These are phyloP conservation scores for Cutaneotrichosporon cyanovorans DNA, from an alignment of 1,284 basidiomycete species.

Conservation along the genomic window DNA sequence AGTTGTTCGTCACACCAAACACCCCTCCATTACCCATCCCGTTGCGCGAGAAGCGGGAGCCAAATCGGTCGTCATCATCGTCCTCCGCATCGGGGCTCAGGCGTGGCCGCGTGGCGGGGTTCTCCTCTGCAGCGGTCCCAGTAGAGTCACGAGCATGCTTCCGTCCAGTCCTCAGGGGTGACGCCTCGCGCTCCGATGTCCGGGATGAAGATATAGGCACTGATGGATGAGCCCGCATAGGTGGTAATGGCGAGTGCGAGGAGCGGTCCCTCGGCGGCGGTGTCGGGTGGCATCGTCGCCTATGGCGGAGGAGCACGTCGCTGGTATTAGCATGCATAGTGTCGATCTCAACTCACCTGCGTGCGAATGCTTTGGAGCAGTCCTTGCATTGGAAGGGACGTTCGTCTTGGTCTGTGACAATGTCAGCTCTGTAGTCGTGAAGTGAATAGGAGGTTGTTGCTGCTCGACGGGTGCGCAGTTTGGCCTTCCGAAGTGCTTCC, in stretches of 20 bases:
- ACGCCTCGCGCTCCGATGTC: constrained; percentile 32
- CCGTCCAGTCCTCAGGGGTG: constrained; percentile 21
- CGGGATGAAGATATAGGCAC: constrained; percentile 40
- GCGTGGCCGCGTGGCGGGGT: constrained; percentile 5
- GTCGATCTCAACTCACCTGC: constrained; percentile 35
- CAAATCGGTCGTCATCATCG: constrained; percentile 30
- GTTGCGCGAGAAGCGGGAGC: constrained; percentile 25
- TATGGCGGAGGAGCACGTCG: constrained; percentile 46
- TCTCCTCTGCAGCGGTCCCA: constrained; percentile 4
- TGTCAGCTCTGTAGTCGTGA: constrained; percentile 1
- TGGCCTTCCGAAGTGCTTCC: no score
- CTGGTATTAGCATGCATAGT: constrained; percentile 18
- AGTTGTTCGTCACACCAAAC: constrained; percentile 22
- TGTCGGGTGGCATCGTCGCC: constrained; percentile 44
- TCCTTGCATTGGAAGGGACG: constrained; percentile 45
- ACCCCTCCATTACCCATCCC: constrained; percentile 35
- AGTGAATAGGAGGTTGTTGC: no score
- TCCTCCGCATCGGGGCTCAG: constrained; percentile 21
- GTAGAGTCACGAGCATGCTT: constrained; percentile 24
- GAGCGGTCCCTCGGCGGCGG: constrained; percentile 36
- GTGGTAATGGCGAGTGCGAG: constrained; percentile 33
- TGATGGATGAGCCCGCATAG: constrained; percentile 30
- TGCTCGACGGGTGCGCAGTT: no score
- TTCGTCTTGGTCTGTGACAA: constrained; percentile 40
- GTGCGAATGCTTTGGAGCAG: constrained; percentile 45